phyloP scores from a whole-genome alignment of 306 rosid genomes.

The Malus fusca region DNA sequence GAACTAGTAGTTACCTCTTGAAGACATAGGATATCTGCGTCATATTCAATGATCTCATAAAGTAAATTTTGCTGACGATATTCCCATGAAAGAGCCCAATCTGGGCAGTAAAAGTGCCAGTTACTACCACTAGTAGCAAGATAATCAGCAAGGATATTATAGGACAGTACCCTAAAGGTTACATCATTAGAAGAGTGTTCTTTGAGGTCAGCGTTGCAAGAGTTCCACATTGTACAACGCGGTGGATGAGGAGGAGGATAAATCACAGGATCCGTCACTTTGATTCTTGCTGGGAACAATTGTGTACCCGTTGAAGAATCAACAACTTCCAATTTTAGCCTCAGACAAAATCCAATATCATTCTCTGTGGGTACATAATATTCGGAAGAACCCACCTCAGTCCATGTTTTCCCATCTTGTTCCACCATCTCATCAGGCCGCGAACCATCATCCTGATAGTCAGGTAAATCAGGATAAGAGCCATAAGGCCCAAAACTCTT shows the following conservation, averaged over 20 bases:
- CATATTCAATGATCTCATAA: slow-evolving; percentile 20
- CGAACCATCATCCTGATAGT: neutral
- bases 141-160: slow-evolving; percentile 23
- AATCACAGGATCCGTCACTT: slow-evolving; percentile 22
- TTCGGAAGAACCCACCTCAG: slow-evolving; percentile 1
- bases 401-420: slow-evolving; percentile 10
- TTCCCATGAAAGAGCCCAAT: slow-evolving; percentile 32
- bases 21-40: slow-evolving; percentile 36
- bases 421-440: neutral
- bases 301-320: slow-evolving; percentile 3
- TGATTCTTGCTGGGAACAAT: neutral
- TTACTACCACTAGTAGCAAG: neutral
- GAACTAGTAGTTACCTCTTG: slow-evolving; percentile 27
- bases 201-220: neutral
- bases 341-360: slow-evolving; percentile 20
- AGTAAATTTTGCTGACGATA: slow-evolving; percentile 26
- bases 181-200: slow-evolving; percentile 1
- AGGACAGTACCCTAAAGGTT: slow-evolving; percentile 27
- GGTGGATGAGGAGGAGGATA: slow-evolving; percentile 3
- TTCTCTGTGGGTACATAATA: slow-evolving; percentile 16
- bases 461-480: neutral
- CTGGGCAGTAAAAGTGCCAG: slow-evolving; percentile 6
- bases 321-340: slow-evolving; percentile 18
- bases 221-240: slow-evolving; percentile 8
- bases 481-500: slow-evolving; percentile 21